These are phyloP conservation scores for Trifolium subterraneum DNA, from an alignment of 306 rosid genomes.

Conservation along the genomic window DNA sequence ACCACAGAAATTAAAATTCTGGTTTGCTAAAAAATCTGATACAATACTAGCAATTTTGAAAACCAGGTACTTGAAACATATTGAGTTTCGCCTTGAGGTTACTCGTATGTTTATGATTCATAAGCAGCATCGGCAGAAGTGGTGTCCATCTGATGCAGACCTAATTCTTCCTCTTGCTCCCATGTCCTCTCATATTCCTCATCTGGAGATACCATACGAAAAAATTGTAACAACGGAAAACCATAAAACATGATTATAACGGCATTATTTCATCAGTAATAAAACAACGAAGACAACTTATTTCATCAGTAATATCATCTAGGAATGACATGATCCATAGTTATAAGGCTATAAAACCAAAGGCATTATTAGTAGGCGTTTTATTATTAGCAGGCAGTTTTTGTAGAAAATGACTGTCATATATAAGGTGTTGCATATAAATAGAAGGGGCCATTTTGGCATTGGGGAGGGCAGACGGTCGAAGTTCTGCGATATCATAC, in stretches of 20 bases:
- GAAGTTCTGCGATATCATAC: too few species aligned
- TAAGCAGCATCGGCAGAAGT: constrained; percentile 83
- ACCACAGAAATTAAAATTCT: not conserved
- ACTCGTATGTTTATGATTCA: not conserved
- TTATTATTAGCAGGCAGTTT: too few species aligned
- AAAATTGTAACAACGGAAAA: constrained; percentile 24
- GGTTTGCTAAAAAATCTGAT: not conserved
- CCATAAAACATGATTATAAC: not conserved
- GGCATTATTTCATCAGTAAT: too few species aligned
- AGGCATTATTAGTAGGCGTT: not conserved
- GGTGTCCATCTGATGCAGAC: constrained; percentile 90
- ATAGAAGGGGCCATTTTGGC: too few species aligned
- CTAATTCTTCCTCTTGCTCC: constrained; percentile 95
- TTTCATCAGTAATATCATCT: too few species aligned
- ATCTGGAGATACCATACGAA: not conserved
- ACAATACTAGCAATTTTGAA: not conserved
- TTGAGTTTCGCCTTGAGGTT: not conserved
- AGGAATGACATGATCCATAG: too few species aligned
- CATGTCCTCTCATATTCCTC: constrained; percentile 93
- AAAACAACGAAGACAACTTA: too few species aligned
- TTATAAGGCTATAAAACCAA: not conserved
- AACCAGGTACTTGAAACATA: not conserved
- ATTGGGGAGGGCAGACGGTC: too few species aligned
- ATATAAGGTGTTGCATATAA: too few species aligned
- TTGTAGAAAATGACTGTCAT: too few species aligned